Conservation (phyloP, 2,329 filamentous ascomycete species). For the Cladosporium austrohemisphaericum region DNA sequence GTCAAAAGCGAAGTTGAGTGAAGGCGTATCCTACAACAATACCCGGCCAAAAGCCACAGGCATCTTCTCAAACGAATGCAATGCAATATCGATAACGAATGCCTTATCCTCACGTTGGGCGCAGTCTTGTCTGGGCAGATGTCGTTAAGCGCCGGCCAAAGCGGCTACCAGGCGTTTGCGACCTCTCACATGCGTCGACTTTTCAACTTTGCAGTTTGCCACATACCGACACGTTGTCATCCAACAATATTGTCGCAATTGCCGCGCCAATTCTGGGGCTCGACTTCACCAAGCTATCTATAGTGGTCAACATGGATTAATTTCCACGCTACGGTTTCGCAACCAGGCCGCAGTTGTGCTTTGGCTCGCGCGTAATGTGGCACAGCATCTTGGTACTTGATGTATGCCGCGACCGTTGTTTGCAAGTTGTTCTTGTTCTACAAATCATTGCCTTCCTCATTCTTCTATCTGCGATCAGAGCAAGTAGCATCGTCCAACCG, state of each 20-base stretch:
- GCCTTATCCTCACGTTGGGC: too few species aligned
- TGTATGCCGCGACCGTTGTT: neutral
- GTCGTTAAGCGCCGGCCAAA: constrained; percentile 11
- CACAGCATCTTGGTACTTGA: neutral
- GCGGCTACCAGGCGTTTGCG: constrained; percentile 3
- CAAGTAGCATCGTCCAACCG: neutral
- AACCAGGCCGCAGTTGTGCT: too few species aligned
- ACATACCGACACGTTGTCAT: neutral
- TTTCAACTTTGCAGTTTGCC: neutral
- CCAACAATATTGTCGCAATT: neutral
- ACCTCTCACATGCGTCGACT: neutral
- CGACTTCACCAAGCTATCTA: too few species aligned
- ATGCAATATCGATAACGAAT: too few species aligned
- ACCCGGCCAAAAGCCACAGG: too few species aligned
- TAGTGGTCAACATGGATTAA: too few species aligned
- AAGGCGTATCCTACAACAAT: neutral
- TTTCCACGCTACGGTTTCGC: constrained; percentile 1
- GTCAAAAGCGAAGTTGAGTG: neutral
- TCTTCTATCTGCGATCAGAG: neutral
- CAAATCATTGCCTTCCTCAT: too few species aligned
- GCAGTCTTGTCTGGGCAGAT: too few species aligned
- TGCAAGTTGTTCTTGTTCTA: constrained; percentile 1
- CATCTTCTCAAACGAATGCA: too few species aligned
- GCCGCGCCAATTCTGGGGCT: too few species aligned
- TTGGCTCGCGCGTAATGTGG: neutral